A percentile compares a stretch with the other conserved stretches of the same genome.
phyloP scores from a whole-genome alignment of 495 filamentous ascomycete species.

The Talaromyces borbonicus region DNA sequence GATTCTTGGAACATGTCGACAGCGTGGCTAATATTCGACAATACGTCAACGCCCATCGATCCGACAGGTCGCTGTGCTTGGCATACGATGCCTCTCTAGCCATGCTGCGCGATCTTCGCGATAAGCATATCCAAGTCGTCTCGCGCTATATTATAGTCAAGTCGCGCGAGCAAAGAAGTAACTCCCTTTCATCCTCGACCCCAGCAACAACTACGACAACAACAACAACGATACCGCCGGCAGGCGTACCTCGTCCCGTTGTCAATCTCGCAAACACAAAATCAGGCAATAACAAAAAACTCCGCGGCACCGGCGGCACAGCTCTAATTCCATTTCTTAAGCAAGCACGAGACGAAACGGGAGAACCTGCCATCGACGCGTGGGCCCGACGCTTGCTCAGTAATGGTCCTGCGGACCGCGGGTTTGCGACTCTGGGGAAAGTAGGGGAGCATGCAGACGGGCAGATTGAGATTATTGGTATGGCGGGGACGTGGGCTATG shows the following conservation, averaged over 20 bases:
- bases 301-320: conserved; percentile 88
- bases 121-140: conserved; percentile 94
- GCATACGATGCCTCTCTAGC: conserved; percentile 87
- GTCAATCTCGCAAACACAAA: conserved; percentile 59
- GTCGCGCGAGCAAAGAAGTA: conserved; percentile 43
- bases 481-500: conserved; percentile 78
- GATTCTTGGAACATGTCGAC: conserved; percentile 74
- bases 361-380: conserved; percentile 77
- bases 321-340: conserved; percentile 89
- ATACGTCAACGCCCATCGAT: conserved; percentile 58
- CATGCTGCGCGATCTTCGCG: conserved; percentile 81
- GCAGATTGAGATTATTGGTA: conserved; percentile 60
- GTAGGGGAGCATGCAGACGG: conserved; percentile 52
- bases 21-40: conserved; percentile 79
- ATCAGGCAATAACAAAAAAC: conserved; percentile 44
- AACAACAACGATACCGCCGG: conserved; percentile 12
- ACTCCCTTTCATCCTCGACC: conserved; percentile 32
- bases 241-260: conserved; percentile 13
- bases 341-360: conserved; percentile 91
- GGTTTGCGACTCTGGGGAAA: conserved; percentile 49
- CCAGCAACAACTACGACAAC: conserved; percentile 25
- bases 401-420: conserved; percentile 32
- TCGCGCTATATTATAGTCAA: conserved; percentile 85
- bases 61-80: conserved; percentile 55
- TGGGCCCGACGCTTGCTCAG: conserved; percentile 72